Evolutionary conservation across 75 land plant species (phyloP).

Genomic region (Isoetes taiwanensis): DNA sequence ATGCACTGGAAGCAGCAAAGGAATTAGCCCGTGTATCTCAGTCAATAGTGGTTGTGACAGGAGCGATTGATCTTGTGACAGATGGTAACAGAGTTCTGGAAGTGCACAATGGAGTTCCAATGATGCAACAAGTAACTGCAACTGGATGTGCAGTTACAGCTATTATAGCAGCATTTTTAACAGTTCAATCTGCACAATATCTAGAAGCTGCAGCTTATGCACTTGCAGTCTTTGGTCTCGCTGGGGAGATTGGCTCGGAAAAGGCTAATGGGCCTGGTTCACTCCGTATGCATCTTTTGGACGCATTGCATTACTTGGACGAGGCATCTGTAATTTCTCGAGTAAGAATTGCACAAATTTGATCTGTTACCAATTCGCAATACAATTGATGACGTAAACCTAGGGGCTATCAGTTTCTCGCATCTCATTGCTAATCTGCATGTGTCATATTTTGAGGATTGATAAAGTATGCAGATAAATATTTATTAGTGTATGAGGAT

Average conservation of each 20-base stretch:
- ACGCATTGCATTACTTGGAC: slow-evolving; percentile 58
- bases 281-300: slow-evolving; percentile 69
- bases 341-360: slow-evolving; percentile 27
- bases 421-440: no score
- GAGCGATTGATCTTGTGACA: slow-evolving; percentile 75
- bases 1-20: slow-evolving; percentile 81
- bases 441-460: no score
- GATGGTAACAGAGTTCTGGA: slow-evolving; percentile 56
- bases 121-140: slow-evolving; percentile 87
- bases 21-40: slow-evolving; percentile 42
- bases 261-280: slow-evolving; percentile 80
- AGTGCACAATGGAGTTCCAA: slow-evolving; percentile 68
- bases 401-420: no score
- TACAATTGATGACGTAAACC: no score
- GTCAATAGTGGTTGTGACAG: slow-evolving; percentile 75
- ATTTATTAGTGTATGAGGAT: no score
- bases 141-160: slow-evolving; percentile 91
- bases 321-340: slow-evolving; percentile 34
- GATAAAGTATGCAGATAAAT: no score
- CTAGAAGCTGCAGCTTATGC: slow-evolving; percentile 71
- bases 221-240: slow-evolving; percentile 65
- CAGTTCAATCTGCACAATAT: slow-evolving; percentile 37
- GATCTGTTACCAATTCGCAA: not conserved
- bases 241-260: slow-evolving; percentile 69
- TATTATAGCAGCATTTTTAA: slow-evolving; percentile 75